Base-by-base conservation (phyloP, 495 filamentous ascomycete species). In the Penicillium crystallinum region DNA sequence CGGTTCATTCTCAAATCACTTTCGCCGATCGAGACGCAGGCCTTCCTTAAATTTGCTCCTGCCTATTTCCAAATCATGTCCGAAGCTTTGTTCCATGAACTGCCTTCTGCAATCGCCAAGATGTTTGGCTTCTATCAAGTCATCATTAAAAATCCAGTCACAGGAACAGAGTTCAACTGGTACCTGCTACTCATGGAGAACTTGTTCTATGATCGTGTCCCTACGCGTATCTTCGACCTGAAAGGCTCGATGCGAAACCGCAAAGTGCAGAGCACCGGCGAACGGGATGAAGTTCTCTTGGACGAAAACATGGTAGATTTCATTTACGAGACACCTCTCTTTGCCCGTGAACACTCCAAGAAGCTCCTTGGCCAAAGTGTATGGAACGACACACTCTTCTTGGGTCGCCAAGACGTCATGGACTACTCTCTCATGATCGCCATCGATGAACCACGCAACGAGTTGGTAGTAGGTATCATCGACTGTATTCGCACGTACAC, bases 281-380 rank as follows among this genome's bases (percentile, higher is more conserved):
- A 97, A 66, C 86, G 88, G 55, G 90, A 97, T 57, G 93, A 99
- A 66, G 93, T 99, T 6, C 81, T 99, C 17, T 81, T 97, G 5
- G 93, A 99, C 61, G 93, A 97, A 64, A 99, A 99, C 72, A 96
- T 99, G 84, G 93, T 99, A 9, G 93, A 99, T 62, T 96, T 95
- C 63, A 97, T 99, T 59, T 97, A 96, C 66, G 93, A 97, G 65
- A 91, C 90, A 1, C 93, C 93, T 0, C 78, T 99, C 15, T 99
- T 97, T 64, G 84, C 89, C 1, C 83, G 93, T 15, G 93, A 97
- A 62, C 91, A 97, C 65, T 88, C 87, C 11, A 96, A 95, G 74
- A 91, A 88, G 57, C 76, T 96, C 10, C 76, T 97, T n/a, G 75
- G 85, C 43, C 74, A 90, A 67, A 75, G 89, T 69, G 77, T 95